Conservation (phyloP, 169 alveolate genomes). For the Plasmodium cynomolgi region DNA sequence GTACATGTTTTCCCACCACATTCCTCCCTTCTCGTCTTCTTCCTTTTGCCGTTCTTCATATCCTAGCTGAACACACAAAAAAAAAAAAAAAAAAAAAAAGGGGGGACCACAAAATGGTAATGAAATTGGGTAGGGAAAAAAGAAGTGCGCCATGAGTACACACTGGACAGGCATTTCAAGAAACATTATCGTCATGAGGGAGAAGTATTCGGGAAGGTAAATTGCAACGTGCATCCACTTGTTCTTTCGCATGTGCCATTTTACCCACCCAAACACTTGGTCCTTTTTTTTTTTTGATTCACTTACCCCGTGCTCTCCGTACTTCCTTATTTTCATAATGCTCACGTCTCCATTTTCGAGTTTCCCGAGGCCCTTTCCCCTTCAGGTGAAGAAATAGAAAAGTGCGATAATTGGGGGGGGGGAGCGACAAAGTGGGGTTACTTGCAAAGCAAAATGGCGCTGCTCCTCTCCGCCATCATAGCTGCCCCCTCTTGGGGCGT, state of each 20-base stretch:
- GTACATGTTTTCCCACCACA: conserved; percentile 74
- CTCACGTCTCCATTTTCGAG: conserved; percentile 65
- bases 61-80: conserved; percentile 27
- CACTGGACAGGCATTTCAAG: background rate
- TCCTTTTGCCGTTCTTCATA: conserved; percentile 35
- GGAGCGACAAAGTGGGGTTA: background rate
- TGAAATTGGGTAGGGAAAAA: background rate
- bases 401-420: background rate
- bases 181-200: background rate
- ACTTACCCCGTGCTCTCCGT: conserved; percentile 75
- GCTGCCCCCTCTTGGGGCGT: background rate
- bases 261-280: too few relatives aligned
- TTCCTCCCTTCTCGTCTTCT: conserved; percentile 4
- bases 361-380: conserved; percentile 73
- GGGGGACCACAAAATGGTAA: background rate
- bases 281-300: background rate
- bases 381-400: conserved; percentile 7
- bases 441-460: background rate
- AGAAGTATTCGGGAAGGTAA: background rate
- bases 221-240: background rate
- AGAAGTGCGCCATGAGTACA: background rate
- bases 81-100: background rate
- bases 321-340: conserved; percentile 53
- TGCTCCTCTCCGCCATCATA: background rate
- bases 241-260: background rate